Percentiles rank a stretch among this genome's conserved stretches.
Conservation (phyloP, 139 green algal species). For the Coelastrella sp. region DNA sequence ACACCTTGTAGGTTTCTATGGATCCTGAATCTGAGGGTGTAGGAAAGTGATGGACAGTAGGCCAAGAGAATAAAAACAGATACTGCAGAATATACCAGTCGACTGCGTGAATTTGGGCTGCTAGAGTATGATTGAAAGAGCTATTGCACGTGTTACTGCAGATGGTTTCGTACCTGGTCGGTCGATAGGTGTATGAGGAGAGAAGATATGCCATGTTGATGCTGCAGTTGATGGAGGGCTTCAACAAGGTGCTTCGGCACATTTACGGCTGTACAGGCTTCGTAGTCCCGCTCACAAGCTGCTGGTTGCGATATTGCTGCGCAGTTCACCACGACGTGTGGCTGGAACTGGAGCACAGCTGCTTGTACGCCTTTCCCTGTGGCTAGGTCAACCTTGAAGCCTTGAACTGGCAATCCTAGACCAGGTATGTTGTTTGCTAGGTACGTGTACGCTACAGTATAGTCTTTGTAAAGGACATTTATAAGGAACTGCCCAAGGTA, state of each 20-base stretch:
- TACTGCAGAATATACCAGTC: no score
- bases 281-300: slow-evolving; percentile 58
- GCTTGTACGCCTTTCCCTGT: slow-evolving; percentile 52
- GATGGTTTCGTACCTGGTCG: slow-evolving; percentile 71
- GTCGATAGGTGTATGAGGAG: slow-evolving; percentile 85
- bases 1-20: no score
- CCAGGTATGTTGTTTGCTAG: not conserved
- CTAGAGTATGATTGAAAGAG: not conserved
- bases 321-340: slow-evolving; percentile 46
- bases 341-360: slow-evolving; percentile 26
- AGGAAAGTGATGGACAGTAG: no score
- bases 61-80: no score
- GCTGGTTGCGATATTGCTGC: slow-evolving; percentile 67
- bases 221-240: slow-evolving; percentile 48
- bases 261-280: slow-evolving; percentile 55
- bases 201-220: slow-evolving; percentile 14
- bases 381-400: slow-evolving; percentile 55
- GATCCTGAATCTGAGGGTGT: no score
- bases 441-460: slow-evolving; percentile 40
- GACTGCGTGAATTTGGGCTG: no score
- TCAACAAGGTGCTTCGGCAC: slow-evolving; percentile 58
- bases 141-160: not conserved
- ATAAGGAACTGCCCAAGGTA: slow-evolving; percentile 71
- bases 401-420: not conserved
- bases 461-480: not conserved